phyloP scores from a whole-genome alignment of 345 rosid genomes.

The Eucalyptus curtisii region DNA sequence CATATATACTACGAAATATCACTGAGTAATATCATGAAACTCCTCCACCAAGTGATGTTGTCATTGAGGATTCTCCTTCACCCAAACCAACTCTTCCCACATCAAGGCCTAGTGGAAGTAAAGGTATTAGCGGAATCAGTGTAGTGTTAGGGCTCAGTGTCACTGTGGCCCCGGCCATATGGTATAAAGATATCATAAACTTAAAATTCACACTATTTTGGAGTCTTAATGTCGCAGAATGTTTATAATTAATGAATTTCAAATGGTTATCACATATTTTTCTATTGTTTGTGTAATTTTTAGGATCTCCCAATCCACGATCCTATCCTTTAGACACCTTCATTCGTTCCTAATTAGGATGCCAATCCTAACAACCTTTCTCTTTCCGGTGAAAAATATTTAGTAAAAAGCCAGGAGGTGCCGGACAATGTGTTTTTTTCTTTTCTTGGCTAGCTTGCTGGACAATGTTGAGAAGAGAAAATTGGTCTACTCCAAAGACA shows the following conservation, averaged over 20 bases:
- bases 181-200: not conserved
- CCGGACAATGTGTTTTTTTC: no score
- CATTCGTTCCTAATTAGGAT: no score
- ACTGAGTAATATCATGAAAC: not conserved
- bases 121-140: not conserved
- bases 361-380: no score
- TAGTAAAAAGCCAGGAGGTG: no score
- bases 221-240: not conserved
- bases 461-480: no score
- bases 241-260: no score
- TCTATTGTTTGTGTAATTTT: no score
- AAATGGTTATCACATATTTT: no score
- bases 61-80: not conserved
- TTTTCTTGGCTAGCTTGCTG: no score
- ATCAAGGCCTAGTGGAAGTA: not conserved
- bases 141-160: not conserved
- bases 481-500: not conserved
- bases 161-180: not conserved
- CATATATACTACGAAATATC: not conserved
- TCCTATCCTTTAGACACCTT: no score
- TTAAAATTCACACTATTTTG: not conserved
- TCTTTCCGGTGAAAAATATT: no score
- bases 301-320: fast-evolving
- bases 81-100: not conserved
- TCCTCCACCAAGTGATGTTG: no score